A percentile compares a stretch with the other conserved stretches of the same genome.
Evolutionary conservation across 2,329 filamentous ascomycete genomes (phyloP).

Genomic region (Cordyceps pruinosa): DNA sequence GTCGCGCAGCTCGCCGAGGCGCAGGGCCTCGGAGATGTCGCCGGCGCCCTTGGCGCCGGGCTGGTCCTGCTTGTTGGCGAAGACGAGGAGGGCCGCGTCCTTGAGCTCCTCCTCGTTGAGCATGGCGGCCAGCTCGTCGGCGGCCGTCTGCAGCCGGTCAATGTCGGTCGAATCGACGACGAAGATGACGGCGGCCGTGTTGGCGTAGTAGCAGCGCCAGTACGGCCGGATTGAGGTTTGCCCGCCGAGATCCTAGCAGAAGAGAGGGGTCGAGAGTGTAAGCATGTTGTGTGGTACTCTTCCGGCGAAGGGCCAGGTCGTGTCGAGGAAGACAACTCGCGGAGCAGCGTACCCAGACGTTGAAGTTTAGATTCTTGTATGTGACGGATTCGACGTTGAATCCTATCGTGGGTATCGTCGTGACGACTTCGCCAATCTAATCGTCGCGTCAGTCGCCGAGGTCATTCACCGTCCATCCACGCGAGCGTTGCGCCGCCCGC

Average conservation of each 20-base stretch:
- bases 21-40: conserved; percentile 90
- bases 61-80: conserved; percentile 99
- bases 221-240: conserved; percentile 98
- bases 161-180: conserved; percentile 98
- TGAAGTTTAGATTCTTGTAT: conserved; percentile 97
- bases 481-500: not conserved
- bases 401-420: conserved; percentile 96
- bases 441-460: conserved; percentile 11
- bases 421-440: conserved; percentile 96
- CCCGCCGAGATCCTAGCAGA: conserved; percentile 80
- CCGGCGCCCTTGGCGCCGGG: conserved; percentile 93
- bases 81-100: conserved; percentile 86
- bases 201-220: conserved; percentile 99
- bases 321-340: not conserved
- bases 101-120: conserved; percentile 93
- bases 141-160: conserved; percentile 83
- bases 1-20: conserved; percentile 84
- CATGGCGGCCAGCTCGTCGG: conserved; percentile 91
- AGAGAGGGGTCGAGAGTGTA: not conserved
- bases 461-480: not conserved
- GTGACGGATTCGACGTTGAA: conserved; percentile 99
- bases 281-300: not conserved
- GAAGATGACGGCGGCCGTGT: conserved; percentile 97
- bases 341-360: conserved; percentile 73
- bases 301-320: not conserved